phyloP scores from a whole-genome alignment of 805 yeast genomes.

The Torulaspora quercuum region DNA sequence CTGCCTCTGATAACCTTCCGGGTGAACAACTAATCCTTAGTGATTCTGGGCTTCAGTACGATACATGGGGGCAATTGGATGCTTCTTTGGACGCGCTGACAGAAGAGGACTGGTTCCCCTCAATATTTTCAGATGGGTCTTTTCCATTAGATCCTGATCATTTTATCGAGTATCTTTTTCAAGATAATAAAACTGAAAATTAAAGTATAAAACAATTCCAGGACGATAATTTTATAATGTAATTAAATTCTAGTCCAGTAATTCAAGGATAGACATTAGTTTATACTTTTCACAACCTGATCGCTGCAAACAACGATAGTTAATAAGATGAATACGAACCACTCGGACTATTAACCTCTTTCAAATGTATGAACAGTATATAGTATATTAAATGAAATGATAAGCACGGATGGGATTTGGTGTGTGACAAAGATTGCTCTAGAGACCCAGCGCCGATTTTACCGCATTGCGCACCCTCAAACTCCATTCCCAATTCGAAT shows the following conservation, averaged over 20 bases:
- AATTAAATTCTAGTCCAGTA: no score
- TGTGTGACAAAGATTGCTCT: not conserved
- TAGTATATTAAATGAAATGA: not conserved
- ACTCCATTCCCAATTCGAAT: constrained; percentile 40
- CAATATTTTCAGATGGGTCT: constrained; percentile 10
- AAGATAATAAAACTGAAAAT: constrained; percentile 3
- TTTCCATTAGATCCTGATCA: constrained; percentile 13
- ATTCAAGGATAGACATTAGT: no score
- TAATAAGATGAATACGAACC: no score
- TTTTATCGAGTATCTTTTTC: constrained; percentile 10
- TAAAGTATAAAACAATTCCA: no score
- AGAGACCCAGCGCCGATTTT: constrained; percentile 9
- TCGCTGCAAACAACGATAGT: no score
- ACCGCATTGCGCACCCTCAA: constrained; percentile 31
- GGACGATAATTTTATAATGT: no score
- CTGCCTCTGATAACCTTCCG: not conserved
- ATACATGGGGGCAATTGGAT: constrained; percentile 9
- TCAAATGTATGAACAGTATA: no score
- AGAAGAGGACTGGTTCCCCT: constrained; percentile 11
- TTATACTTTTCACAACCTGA: no score
- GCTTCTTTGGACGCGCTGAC: constrained; percentile 13
- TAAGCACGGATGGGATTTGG: no score
- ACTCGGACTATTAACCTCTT: no score
- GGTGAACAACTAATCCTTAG: constrained; percentile 1
- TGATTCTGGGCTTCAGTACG: constrained; percentile 4